Evolutionary conservation across 2,329 filamentous ascomycete genomes (phyloP).

Genomic region (Ascochyta rabiei): DNA sequence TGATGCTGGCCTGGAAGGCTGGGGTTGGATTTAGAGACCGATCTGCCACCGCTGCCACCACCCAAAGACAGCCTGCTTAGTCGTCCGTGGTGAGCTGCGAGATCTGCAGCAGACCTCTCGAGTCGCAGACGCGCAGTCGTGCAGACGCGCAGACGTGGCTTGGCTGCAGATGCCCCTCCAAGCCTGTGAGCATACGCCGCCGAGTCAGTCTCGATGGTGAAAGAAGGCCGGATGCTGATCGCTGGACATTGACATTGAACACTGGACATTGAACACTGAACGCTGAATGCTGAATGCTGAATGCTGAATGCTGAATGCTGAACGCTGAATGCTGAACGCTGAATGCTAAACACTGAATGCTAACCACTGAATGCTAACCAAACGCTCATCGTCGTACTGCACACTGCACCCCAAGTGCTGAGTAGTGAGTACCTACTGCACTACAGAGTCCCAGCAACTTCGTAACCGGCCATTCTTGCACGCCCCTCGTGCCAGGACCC

Average conservation of each 20-base stretch:
- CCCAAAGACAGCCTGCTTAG: slow-evolving; percentile 18
- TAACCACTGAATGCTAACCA: no score
- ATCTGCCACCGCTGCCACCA: slow-evolving; percentile 28
- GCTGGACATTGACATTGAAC: neutral
- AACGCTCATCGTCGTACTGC: no score
- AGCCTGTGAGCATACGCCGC: slow-evolving; percentile 25
- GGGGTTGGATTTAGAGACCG: slow-evolving; percentile 40
- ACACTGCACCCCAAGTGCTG: neutral
- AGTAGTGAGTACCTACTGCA: no score
- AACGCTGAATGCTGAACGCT: neutral
- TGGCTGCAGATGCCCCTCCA: slow-evolving; percentile 17
- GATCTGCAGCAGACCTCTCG: slow-evolving; percentile 23
- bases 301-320: neutral
- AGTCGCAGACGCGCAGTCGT: slow-evolving; percentile 10
- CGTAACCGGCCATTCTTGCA: slow-evolving; percentile 17
- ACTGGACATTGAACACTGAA: neutral
- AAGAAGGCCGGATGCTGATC: neutral
- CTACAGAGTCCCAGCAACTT: slow-evolving; percentile 9
- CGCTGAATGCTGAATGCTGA: neutral
- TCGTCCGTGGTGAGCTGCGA: slow-evolving; percentile 10
- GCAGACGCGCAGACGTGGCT: neutral
- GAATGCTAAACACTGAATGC: neutral
- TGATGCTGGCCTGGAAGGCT: slow-evolving; percentile 22
- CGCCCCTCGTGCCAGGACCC: slow-evolving; percentile 19
- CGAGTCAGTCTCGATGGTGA: slow-evolving; percentile 13